phyloP scores from a whole-genome alignment of 2,329 filamentous ascomycete genomes.

The Monilinia laxa region DNA sequence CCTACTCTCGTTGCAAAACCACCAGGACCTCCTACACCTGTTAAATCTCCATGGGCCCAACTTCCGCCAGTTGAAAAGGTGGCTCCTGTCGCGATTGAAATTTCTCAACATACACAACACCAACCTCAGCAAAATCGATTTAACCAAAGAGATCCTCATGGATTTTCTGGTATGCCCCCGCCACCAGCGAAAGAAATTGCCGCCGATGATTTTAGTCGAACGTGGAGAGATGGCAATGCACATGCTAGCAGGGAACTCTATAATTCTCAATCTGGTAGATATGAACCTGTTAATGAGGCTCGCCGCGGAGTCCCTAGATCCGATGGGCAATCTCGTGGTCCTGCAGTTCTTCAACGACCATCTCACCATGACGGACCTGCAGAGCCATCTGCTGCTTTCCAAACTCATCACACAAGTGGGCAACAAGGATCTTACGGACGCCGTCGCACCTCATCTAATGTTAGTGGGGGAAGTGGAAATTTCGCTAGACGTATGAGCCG shows the following conservation, averaged over 20 bases:
- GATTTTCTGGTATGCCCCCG: conserved; percentile 54
- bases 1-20: conserved; percentile 73
- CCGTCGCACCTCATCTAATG: conserved; percentile 83
- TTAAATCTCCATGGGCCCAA: conserved; percentile 89
- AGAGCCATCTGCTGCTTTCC: conserved; percentile 84
- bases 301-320: conserved; percentile 66
- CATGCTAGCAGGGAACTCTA: conserved; percentile 74
- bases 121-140: conserved; percentile 49
- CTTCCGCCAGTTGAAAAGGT: conserved; percentile 82
- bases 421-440: conserved; percentile 70
- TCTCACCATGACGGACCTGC: conserved; percentile 63
- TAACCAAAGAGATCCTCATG: conserved; percentile 55
- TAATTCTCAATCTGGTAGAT: conserved; percentile 92
- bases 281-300: conserved; percentile 79
- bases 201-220: conserved; percentile 87
- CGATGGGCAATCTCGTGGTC: conserved; percentile 67
- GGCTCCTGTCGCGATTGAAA: conserved; percentile 65
- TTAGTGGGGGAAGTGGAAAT: conserved; percentile 80
- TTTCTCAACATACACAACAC: conserved; percentile 44
- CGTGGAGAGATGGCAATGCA: conserved; percentile 70
- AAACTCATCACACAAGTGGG: conserved; percentile 67
- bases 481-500: conserved; percentile 49
- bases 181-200: conserved; percentile 77
- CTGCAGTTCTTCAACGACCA: conserved; percentile 75
- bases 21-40: conserved; percentile 62